phyloP scores from a whole-genome alignment of 768 basidiomycete species.

The Rhizopogon vesiculosus region DNA sequence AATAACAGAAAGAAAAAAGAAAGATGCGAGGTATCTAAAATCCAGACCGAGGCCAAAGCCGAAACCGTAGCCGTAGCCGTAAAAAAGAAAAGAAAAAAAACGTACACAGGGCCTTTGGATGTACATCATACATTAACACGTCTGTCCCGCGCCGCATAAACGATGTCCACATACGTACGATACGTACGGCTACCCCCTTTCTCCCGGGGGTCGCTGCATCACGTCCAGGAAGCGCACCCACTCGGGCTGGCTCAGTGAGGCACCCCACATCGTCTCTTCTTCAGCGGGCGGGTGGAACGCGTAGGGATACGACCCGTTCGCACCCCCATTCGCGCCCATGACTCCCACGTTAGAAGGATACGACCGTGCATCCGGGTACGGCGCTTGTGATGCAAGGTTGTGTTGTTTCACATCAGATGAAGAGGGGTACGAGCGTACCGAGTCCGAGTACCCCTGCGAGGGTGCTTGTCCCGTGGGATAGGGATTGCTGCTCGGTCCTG shows the following conservation, averaged over 20 bases:
- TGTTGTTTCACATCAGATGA: background rate
- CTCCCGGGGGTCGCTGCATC: constrained; percentile 43
- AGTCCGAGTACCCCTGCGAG: constrained; percentile 4
- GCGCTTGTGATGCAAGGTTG: background rate
- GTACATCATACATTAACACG: too few species aligned
- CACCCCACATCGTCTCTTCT: constrained; percentile 69
- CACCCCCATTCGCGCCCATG: background rate
- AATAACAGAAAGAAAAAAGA: too few species aligned
- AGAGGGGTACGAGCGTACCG: background rate
- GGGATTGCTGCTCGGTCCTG: constrained; percentile 12
- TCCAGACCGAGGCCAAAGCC: too few species aligned
- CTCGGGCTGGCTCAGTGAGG: constrained; percentile 72
- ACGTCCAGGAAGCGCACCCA: constrained; percentile 67
- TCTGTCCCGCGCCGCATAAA: too few species aligned
- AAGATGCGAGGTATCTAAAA: too few species aligned
- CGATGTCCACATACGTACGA: too few species aligned
- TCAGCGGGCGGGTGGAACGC: constrained; percentile 43
- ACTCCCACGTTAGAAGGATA: background rate
- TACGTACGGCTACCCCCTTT: constrained; percentile 9
- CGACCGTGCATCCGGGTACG: background rate
- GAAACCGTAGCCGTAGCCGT: too few species aligned
- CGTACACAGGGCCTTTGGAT: too few species aligned
- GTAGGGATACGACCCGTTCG: constrained; percentile 19
- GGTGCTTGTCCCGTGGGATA: constrained; percentile 11
- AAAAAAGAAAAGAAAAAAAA: too few species aligned